Conservation (phyloP, 768 basidiomycete genomes). For the Coprinopsis marcescibilis region DNA sequence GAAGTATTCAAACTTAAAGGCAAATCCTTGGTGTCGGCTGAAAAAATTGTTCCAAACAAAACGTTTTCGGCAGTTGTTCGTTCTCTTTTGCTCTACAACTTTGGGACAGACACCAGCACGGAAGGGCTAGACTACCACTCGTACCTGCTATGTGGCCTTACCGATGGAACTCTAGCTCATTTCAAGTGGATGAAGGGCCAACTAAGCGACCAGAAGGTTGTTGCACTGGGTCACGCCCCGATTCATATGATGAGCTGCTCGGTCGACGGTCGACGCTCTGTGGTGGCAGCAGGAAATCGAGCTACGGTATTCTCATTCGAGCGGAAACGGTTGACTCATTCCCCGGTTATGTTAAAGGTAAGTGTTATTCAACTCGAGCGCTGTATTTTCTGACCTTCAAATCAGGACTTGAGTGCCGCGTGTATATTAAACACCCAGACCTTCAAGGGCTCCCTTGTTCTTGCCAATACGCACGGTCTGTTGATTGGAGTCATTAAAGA, state of each 20-base stretch:
- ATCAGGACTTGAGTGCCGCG: slow-evolving; percentile 48
- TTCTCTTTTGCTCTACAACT: slow-evolving; percentile 52
- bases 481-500: slow-evolving; percentile 62
- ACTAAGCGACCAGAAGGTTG: slow-evolving; percentile 48
- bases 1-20: slow-evolving; percentile 41
- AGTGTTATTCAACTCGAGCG: background rate
- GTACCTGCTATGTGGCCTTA: slow-evolving; percentile 68
- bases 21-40: slow-evolving; percentile 2
- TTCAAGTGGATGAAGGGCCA: slow-evolving; percentile 41
- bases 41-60: background rate
- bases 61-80: slow-evolving; percentile 38
- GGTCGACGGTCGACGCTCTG: slow-evolving; percentile 46
- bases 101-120: slow-evolving; percentile 36
- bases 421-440: slow-evolving; percentile 40
- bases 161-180: slow-evolving; percentile 65
- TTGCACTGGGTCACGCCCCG: slow-evolving; percentile 63
- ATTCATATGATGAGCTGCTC: slow-evolving; percentile 52
- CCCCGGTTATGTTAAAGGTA: slow-evolving; percentile 69
- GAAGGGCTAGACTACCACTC: slow-evolving; percentile 34
- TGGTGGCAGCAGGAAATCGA: slow-evolving; percentile 70
- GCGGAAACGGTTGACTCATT: slow-evolving; percentile 55
- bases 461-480: slow-evolving; percentile 50
- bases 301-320: slow-evolving; percentile 68
- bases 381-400: background rate
- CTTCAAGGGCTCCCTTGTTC: slow-evolving; percentile 50